A percentile compares a stretch with the other conserved stretches of the same genome.
These are phyloP conservation scores for Mucor circinelloides DNA, from an alignment of 371 early-diverging fungal species.

Conservation along the genomic window DNA sequence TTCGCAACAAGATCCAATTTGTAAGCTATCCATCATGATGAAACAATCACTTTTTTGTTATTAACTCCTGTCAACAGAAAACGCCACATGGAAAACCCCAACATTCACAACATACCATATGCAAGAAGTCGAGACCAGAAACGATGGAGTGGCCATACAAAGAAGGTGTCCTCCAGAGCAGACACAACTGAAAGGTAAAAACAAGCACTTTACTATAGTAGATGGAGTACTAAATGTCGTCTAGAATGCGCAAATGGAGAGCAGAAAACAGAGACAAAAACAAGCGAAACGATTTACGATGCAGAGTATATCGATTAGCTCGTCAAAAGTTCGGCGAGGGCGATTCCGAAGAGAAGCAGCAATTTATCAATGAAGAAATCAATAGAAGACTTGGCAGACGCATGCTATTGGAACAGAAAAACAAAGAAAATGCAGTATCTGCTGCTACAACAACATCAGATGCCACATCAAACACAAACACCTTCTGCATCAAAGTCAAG, in stretches of 20 bases:
- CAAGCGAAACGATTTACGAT: slow-evolving; percentile 67
- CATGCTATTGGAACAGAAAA: slow-evolving; percentile 22
- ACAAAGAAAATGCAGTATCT: not conserved
- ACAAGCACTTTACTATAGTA: slow-evolving; percentile 17
- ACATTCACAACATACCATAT: slow-evolving; percentile 56
- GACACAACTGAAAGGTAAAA: slow-evolving; percentile 54
- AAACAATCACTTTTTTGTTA: not conserved
- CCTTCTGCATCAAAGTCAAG: not conserved
- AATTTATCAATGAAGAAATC: slow-evolving; percentile 68
- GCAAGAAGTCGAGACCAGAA: slow-evolving; percentile 58
- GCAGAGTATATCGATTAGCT: slow-evolving; percentile 71
- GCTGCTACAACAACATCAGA: not conserved
- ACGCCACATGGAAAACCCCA: slow-evolving; percentile 43
- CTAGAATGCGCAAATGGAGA: slow-evolving; percentile 64
- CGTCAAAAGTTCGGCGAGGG: slow-evolving; percentile 63
- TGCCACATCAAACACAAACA: not conserved
- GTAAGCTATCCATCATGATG: slow-evolving; percentile 21
- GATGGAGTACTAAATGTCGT: not conserved
- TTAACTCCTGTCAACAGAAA: slow-evolving; percentile 25
- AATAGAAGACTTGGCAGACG: slow-evolving; percentile 38
- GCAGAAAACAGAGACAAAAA: slow-evolving; percentile 67
- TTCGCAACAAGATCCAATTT: slow-evolving; percentile 55
- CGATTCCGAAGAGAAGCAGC: slow-evolving; percentile 59
- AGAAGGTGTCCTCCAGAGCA: slow-evolving; percentile 53
- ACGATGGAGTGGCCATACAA: slow-evolving; percentile 58